Evolutionary conservation across 257 asterid genomes (phyloP).

Genomic region (Eucommia ulmoides): DNA sequence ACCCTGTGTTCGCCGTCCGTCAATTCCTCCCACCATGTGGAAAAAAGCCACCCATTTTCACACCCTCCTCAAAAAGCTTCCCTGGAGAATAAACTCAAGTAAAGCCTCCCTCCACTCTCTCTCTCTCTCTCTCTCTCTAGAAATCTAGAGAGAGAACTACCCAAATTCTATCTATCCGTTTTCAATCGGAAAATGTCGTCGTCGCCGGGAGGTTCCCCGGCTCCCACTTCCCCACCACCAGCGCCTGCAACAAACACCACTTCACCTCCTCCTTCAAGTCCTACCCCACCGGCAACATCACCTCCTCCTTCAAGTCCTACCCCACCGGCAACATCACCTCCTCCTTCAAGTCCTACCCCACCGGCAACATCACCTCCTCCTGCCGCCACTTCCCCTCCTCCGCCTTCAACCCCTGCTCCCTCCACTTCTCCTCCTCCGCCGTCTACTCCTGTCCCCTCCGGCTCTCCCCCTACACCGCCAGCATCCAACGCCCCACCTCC

Average conservation of each 20-base stretch:
- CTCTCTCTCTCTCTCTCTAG: neutral
- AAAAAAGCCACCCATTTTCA: too few relatives aligned
- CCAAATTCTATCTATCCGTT: neutral
- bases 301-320: neutral
- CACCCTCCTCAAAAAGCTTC: too few relatives aligned
- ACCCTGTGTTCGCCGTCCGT: conserved; percentile 4
- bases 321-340: neutral
- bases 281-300: neutral
- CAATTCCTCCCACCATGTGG: conserved; percentile 11
- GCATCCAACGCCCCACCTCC: neutral
- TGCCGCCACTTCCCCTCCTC: neutral
- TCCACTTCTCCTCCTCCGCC: neutral
- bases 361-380: neutral
- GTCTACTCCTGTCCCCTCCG: neutral
- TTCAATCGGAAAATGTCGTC: neutral
- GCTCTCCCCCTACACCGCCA: neutral
- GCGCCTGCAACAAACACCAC: neutral
- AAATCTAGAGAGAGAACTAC: neutral
- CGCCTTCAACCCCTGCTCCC: neutral
- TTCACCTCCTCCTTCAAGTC: neutral
- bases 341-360: neutral
- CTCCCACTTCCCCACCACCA: neutral
- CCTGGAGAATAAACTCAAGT: too few relatives aligned
- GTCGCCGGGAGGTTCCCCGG: neutral
- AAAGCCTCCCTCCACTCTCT: neutral